Percentiles rank a stretch among this genome's conserved stretches.
These are phyloP conservation scores for Glaciozyma antarctica DNA, from an alignment of 768 basidiomycete genomes.

Conservation along the genomic window DNA sequence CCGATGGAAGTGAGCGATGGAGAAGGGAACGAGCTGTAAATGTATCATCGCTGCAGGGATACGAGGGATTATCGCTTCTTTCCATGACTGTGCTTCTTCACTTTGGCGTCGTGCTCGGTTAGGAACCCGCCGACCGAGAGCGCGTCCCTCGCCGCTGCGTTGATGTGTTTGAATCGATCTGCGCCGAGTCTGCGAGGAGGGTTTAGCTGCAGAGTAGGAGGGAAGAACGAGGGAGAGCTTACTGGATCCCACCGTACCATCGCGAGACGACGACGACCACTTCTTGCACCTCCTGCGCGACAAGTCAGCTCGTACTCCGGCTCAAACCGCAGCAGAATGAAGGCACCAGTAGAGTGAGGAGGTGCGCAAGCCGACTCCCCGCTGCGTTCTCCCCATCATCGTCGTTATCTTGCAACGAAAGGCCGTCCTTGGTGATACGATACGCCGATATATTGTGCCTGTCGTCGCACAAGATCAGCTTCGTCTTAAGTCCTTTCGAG, in stretches of 20 bases:
- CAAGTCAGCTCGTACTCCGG: not conserved
- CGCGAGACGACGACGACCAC: slow-evolving; percentile 87
- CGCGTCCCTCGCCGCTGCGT: slow-evolving; percentile 81
- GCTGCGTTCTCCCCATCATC: slow-evolving; percentile 93
- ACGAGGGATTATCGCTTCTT: too few relatives aligned
- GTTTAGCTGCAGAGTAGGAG: too few relatives aligned
- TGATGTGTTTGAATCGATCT: slow-evolving; percentile 60
- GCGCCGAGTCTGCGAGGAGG: slow-evolving; percentile 44
- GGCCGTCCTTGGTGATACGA: slow-evolving; percentile 10
- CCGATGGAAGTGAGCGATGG: not conserved
- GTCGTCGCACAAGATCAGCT: slow-evolving; percentile 44
- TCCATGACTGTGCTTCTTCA: not conserved
- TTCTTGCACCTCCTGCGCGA: slow-evolving; percentile 40
- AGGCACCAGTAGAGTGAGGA: slow-evolving; percentile 74
- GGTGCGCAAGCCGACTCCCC: slow-evolving; percentile 77
- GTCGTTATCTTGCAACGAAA: slow-evolving; percentile 60
- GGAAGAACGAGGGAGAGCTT: too few relatives aligned
- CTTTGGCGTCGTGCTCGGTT: slow-evolving; percentile 43
- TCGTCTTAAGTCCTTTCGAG: too few relatives aligned
- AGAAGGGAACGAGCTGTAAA: too few relatives aligned
- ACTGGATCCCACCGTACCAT: slow-evolving; percentile 81
- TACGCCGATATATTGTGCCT: slow-evolving; percentile 46
- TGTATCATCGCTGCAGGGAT: too few relatives aligned
- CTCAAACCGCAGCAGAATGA: not conserved
- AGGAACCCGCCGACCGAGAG: slow-evolving; percentile 80